Evolutionary conservation across 441 rosid species (phyloP).

Genomic region (Macaranga tanarius): DNA sequence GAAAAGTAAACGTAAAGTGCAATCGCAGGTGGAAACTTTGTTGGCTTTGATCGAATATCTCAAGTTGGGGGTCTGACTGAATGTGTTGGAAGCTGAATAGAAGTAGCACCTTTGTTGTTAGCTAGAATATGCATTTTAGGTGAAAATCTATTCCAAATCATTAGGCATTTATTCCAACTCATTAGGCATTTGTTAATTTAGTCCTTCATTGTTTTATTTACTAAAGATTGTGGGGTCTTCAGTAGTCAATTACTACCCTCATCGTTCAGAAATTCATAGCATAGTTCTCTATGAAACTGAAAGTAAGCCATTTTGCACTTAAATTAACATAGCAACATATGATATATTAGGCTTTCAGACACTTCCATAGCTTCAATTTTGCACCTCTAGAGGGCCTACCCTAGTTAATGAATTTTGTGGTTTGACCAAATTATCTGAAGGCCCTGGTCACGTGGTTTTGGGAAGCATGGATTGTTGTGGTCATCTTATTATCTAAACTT

Average conservation of each 20-base stretch:
- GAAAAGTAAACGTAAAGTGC: too few relatives aligned
- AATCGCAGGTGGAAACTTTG: too few relatives aligned
- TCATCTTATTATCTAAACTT: conserved; percentile 58
- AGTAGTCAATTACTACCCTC: conserved; percentile 54
- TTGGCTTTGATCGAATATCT: too few relatives aligned
- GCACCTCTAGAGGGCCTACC: neutral
- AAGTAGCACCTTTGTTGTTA: too few relatives aligned
- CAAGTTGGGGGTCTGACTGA: too few relatives aligned
- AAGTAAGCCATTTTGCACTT: conserved; percentile 34
- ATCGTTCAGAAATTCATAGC: conserved; percentile 64
- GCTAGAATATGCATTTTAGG: too few relatives aligned
- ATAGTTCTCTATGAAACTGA: conserved; percentile 47
- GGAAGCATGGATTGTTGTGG: conserved; percentile 72
- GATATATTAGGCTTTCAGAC: neutral
- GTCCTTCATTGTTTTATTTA: conserved; percentile 2
- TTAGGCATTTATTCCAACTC: too few relatives aligned
- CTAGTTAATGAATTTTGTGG: neutral
- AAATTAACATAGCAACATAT: neutral
- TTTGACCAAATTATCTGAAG: conserved; percentile 35
- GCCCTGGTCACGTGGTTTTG: conserved; percentile 41
- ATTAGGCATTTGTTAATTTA: neutral
- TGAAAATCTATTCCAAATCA: too few relatives aligned
- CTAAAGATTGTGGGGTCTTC: conserved; percentile 40
- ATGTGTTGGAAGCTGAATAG: too few relatives aligned
- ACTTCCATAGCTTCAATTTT: neutral